Evolutionary conservation across 192 early-diverging fungal genomes (phyloP).

Genomic region (Coemansia sp.): DNA sequence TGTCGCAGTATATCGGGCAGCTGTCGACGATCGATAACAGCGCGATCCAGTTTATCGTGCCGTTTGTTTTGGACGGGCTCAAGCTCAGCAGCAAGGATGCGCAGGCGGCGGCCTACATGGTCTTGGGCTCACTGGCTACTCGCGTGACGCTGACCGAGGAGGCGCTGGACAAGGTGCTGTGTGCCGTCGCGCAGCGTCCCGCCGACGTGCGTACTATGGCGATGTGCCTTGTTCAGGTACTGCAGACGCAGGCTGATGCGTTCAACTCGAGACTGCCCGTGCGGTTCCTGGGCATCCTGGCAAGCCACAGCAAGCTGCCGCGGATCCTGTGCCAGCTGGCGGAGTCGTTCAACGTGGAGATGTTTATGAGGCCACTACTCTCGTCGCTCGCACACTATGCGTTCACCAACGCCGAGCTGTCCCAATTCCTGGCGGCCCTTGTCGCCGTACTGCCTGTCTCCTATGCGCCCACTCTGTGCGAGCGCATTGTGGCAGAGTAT

Average conservation of each 20-base stretch:
- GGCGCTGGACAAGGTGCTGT: constrained; percentile 35
- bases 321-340: constrained; percentile 20
- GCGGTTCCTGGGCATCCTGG: constrained; percentile 15
- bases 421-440: constrained; percentile 16
- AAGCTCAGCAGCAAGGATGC: constrained; percentile 21
- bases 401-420: constrained; percentile 4
- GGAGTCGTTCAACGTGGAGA: constrained; percentile 19
- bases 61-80: constrained; percentile 38
- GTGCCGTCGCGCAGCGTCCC: constrained; percentile 30
- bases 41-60: constrained; percentile 49
- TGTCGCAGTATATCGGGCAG: constrained; percentile 43
- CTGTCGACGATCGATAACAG: constrained; percentile 27
- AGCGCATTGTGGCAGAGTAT: constrained; percentile 25
- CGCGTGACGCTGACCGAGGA: constrained; percentile 38
- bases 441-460: constrained; percentile 21
- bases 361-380: constrained; percentile 29
- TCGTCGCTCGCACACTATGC: constrained; percentile 24
- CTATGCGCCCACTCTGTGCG: constrained; percentile 20
- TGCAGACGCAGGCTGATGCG: constrained; percentile 42
- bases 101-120: constrained; percentile 51
- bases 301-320: constrained; percentile 14
- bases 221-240: constrained; percentile 39
- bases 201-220: constrained; percentile 33
- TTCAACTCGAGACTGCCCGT: constrained; percentile 4
- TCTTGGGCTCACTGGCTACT: constrained; percentile 33